Percentiles rank a stretch among this genome's conserved stretches.
Evolutionary conservation across 257 asterid genomes (phyloP).

Genomic region (Primulina eburnea): DNA sequence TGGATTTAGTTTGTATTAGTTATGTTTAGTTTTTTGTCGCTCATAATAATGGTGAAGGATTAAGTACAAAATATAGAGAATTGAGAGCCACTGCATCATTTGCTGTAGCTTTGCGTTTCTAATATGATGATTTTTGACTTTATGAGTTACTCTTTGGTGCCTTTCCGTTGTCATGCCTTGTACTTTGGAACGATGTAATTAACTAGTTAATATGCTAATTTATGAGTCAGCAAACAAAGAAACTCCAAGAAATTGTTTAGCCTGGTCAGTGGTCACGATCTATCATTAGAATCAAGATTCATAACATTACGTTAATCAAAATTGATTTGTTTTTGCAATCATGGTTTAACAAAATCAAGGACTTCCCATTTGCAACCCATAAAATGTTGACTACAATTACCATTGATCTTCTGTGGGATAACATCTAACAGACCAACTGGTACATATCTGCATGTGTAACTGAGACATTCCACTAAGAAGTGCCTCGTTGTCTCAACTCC

Average conservation of each 20-base stretch:
- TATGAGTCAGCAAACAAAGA: neutral
- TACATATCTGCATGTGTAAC: conserved; percentile 75
- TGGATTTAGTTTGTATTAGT: conserved; percentile 71
- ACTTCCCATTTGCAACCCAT: neutral
- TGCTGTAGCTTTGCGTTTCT: neutral
- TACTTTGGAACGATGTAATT: neutral
- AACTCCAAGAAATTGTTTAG: neutral
- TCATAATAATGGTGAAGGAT: neutral
- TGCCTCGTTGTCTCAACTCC: conserved; percentile 93
- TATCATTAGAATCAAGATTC: neutral
- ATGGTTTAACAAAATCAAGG: neutral
- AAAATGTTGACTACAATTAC: neutral
- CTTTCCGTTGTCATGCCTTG: neutral
- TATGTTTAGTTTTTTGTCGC: neutral
- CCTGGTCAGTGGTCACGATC: neutral
- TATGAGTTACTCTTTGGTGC: neutral
- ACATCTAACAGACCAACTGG: conserved; percentile 93
- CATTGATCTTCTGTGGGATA: conserved; percentile 64
- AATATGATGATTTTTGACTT: neutral
- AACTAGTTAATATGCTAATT: neutral
- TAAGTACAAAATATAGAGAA: neutral
- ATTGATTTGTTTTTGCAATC: neutral
- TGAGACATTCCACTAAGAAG: conserved; percentile 92
- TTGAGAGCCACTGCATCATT: neutral
- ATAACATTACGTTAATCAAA: neutral